Percentiles rank a stretch among this genome's conserved stretches.
Conservation (phyloP, 768 basidiomycete genomes). For the Kondoa subrosea region DNA sequence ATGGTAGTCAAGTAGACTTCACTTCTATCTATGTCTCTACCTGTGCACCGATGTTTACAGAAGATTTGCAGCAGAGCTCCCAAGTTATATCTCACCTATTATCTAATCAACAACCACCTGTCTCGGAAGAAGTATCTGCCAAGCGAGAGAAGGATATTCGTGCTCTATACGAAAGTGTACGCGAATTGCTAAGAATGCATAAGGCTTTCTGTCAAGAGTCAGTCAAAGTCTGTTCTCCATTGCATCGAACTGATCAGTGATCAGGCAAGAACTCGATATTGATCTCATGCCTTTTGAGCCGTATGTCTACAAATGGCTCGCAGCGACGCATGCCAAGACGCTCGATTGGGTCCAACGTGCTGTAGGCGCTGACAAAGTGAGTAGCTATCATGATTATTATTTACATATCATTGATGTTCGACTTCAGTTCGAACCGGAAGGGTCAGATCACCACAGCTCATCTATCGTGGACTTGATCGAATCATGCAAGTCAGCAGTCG, state of each 20-base stretch:
- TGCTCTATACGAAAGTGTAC: slow-evolving; percentile 61
- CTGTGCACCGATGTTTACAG: slow-evolving; percentile 17
- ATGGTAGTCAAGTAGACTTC: slow-evolving; percentile 41
- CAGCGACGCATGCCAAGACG: slow-evolving; percentile 77
- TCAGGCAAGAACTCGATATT: neutral
- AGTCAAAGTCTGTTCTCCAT: slow-evolving; percentile 27
- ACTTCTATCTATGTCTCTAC: slow-evolving; percentile 44
- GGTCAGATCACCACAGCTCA: slow-evolving; percentile 69
- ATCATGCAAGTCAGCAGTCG: slow-evolving; percentile 74
- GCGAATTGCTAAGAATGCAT: slow-evolving; percentile 60
- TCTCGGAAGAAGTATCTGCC: slow-evolving; percentile 32
- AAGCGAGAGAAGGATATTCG: slow-evolving; percentile 82
- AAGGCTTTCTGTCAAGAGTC: slow-evolving; percentile 63
- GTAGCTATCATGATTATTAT: slow-evolving; percentile 12
- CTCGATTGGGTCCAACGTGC: slow-evolving; percentile 77
- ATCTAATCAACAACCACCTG: neutral
- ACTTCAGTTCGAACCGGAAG: slow-evolving; percentile 48
- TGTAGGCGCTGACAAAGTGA: slow-evolving; percentile 63
- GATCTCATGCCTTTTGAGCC: slow-evolving; percentile 54
- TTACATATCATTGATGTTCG: neutral
- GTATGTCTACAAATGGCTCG: slow-evolving; percentile 72
- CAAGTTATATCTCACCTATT: slow-evolving; percentile 43
- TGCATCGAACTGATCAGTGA: neutral
- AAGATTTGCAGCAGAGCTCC: slow-evolving; percentile 7
- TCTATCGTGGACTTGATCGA: slow-evolving; percentile 94